Percentiles rank a stretch among this genome's conserved stretches.
Evolutionary conservation across 345 rosid genomes (phyloP).

Genomic region (Eucalyptus caleyi): DNA sequence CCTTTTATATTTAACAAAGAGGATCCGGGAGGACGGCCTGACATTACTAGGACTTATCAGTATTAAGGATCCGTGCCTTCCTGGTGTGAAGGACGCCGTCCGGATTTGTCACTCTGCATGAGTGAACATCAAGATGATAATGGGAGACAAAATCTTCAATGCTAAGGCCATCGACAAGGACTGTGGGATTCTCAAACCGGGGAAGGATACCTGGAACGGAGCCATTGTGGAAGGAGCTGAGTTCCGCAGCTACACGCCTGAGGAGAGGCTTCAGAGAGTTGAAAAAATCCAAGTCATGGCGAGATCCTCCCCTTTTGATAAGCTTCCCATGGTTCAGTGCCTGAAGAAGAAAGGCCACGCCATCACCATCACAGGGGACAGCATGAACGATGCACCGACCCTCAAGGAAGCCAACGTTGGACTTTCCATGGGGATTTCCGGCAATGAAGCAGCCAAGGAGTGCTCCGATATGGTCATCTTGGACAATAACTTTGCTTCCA

Average conservation of each 20-base stretch:
- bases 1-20: neutral
- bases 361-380: constrained; percentile 60
- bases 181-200: constrained; percentile 38
- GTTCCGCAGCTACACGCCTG: constrained; percentile 26
- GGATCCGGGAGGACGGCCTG: constrained; percentile 24
- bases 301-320: constrained; percentile 64
- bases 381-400: constrained; percentile 73
- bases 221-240: constrained; percentile 59
- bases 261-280: constrained; percentile 29
- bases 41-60: constrained; percentile 47
- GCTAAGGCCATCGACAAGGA: constrained; percentile 69
- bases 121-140: constrained; percentile 63
- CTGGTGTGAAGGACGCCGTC: constrained; percentile 44
- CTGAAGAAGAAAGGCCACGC: constrained; percentile 53
- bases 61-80: constrained; percentile 54
- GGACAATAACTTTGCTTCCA: constrained; percentile 61
- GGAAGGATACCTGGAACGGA: constrained; percentile 5
- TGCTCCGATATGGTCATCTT: constrained; percentile 68
- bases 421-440: constrained; percentile 63
- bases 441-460: constrained; percentile 55
- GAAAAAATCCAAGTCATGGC: constrained; percentile 69
- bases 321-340: constrained; percentile 65
- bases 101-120: constrained; percentile 48
- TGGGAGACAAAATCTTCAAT: constrained; percentile 54
- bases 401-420: constrained; percentile 67